Evolutionary conservation across 176 grass and related monocot genomes (phyloP).

Genomic region (Triticum timopheevii): DNA sequence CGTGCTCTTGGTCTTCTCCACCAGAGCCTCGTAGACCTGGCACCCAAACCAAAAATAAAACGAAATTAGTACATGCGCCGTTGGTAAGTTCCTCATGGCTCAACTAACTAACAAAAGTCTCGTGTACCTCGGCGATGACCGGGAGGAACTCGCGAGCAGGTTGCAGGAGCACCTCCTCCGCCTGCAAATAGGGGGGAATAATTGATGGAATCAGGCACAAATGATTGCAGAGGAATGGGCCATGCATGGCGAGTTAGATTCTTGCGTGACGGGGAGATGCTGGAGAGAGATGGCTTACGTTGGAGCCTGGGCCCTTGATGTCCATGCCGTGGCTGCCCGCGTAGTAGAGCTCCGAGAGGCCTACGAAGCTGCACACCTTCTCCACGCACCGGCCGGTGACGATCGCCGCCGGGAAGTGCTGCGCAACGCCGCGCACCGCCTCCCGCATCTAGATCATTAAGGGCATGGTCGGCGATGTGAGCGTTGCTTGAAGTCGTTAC

Average conservation of each 20-base stretch:
- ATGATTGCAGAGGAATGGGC: not conserved
- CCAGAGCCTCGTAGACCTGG: slow-evolving; percentile 57
- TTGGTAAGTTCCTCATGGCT: slow-evolving; percentile 35
- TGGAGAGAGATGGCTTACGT: slow-evolving; percentile 24
- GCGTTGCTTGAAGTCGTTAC: not conserved
- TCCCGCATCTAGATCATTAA: slow-evolving; percentile 61
- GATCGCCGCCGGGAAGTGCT: slow-evolving; percentile 76
- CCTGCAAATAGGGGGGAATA: slow-evolving; percentile 3
- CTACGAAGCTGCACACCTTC: slow-evolving; percentile 72
- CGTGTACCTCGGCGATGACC: slow-evolving; percentile 66
- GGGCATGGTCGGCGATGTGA: not conserved
- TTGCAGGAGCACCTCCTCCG: slow-evolving; percentile 48
- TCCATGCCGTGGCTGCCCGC: slow-evolving; percentile 99
- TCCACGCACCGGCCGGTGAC: slow-evolving; percentile 82
- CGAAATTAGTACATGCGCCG: not conserved
- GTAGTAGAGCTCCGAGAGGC: slow-evolving; percentile 84
- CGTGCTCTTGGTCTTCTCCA: slow-evolving; percentile 60
- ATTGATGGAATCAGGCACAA: slow-evolving; percentile 8
- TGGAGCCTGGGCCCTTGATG: slow-evolving; percentile 78
- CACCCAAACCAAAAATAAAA: not conserved
- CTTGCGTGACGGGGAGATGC: not conserved
- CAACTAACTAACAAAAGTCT: slow-evolving; percentile 28
- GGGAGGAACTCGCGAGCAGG: slow-evolving; percentile 92
- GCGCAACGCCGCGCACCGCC: slow-evolving; percentile 62
- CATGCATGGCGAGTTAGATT: not conserved